These are phyloP conservation scores for Cardamine resedifolia DNA, from an alignment of 345 rosid genomes.

Conservation along the genomic window DNA sequence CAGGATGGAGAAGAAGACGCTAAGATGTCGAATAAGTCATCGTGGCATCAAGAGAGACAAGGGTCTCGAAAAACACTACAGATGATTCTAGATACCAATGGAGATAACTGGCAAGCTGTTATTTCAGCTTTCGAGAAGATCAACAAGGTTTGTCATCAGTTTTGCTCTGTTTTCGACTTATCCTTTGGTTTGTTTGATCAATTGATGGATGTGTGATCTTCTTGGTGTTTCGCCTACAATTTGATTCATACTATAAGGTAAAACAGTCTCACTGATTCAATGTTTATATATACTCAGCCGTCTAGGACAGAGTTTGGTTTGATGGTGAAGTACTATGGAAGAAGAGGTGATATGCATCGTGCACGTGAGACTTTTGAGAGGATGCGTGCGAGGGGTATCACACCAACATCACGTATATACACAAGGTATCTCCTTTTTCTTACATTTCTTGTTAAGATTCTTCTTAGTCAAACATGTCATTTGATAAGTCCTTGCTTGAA, in stretches of 20 bases:
- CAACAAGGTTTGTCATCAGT: slow-evolving; percentile 55
- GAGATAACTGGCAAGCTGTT: slow-evolving; percentile 93
- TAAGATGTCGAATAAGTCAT: slow-evolving; percentile 43
- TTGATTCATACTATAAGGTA: not conserved
- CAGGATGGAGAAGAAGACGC: slow-evolving; percentile 49
- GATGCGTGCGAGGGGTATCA: slow-evolving; percentile 91
- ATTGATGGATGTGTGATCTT: not conserved
- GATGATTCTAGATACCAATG: slow-evolving; percentile 63
- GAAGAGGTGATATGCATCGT: slow-evolving; percentile 94
- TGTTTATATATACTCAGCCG: slow-evolving; percentile 56
- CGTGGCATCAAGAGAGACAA: slow-evolving; percentile 91
- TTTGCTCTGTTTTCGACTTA: slow-evolving; percentile 2
- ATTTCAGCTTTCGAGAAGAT: slow-evolving; percentile 77
- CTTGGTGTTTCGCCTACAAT: not conserved
- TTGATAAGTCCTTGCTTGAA: not conserved
- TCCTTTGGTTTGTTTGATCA: not conserved
- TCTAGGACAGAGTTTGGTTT: slow-evolving; percentile 93
- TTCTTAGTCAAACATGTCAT: not conserved
- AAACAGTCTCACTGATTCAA: not conserved
- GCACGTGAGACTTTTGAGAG: slow-evolving; percentile 93
- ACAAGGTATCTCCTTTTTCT: slow-evolving; percentile 57
- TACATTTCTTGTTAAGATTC: slow-evolving; percentile 4
- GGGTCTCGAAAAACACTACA: slow-evolving; percentile 50
- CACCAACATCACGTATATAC: slow-evolving; percentile 83
- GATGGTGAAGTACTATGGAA: slow-evolving; percentile 91